Conservation (phyloP, 1,284 basidiomycete genomes). For the Polyporus tsugae region DNA sequence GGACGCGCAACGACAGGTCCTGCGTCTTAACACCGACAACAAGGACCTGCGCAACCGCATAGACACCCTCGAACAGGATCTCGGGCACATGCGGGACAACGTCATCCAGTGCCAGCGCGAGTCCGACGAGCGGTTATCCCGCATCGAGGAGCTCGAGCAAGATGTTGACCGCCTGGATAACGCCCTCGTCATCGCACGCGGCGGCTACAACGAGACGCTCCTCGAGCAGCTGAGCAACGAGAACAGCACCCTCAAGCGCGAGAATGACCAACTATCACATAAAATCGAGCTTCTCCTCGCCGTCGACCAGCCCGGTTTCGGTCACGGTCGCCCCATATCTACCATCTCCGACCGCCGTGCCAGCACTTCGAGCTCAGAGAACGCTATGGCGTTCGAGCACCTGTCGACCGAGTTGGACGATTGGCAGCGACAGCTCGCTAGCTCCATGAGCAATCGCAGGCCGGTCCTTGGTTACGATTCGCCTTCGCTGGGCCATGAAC, state of each 20-base stretch:
- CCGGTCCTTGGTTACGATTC: constrained; percentile 75
- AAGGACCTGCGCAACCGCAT: constrained; percentile 81
- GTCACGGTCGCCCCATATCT: constrained; percentile 67
- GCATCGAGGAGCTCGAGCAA: constrained; percentile 80
- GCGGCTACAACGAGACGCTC: constrained; percentile 73
- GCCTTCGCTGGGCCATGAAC: constrained; percentile 56
- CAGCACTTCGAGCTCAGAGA: constrained; percentile 85
- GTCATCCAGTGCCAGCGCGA: constrained; percentile 77
- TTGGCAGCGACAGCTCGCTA: constrained; percentile 83
- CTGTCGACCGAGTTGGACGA: constrained; percentile 82
- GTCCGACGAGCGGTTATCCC: constrained; percentile 77
- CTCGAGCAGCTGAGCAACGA: constrained; percentile 81
- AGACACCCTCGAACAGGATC: constrained; percentile 77
- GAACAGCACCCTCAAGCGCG: constrained; percentile 78
- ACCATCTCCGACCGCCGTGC: constrained; percentile 67
- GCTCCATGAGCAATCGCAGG: constrained; percentile 75
- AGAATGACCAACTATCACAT: constrained; percentile 86
- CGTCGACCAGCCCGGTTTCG: constrained; percentile 79
- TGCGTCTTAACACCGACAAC: constrained; percentile 74
- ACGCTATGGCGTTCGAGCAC: constrained; percentile 75
- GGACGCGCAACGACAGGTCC: constrained; percentile 77
- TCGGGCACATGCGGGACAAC: constrained; percentile 77
- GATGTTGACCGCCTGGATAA: constrained; percentile 84
- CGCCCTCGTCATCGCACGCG: constrained; percentile 78
- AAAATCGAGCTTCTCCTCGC: constrained; percentile 88